Base-by-base conservation (phyloP, 331 rosid species). In the Ulmus americana region DNA sequence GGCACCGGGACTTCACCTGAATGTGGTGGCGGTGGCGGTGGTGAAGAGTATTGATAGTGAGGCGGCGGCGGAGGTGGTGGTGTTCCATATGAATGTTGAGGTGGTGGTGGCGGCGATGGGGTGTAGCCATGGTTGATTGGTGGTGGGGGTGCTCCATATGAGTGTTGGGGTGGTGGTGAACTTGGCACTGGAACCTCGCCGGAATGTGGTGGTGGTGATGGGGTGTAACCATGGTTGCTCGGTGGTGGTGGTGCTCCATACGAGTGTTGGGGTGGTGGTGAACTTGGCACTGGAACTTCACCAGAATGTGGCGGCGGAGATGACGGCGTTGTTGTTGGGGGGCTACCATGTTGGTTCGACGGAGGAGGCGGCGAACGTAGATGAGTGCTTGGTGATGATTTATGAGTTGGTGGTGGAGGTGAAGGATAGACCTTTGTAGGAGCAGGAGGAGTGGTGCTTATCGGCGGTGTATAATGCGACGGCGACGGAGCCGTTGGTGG, bases 21-120 rank as follows among this genome's bases (percentile, higher is more conserved):
- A 11, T 55, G 75, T 8, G 77, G 67, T 0, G 67, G 77, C 0
- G 72, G 76, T 0, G 76, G 76, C 13, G 79, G 64, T 1, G 57
- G 44, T 7, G 47, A 18, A 6, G 28, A 12, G 14, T 71, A 45
- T 41, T 8, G 1, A 49, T 47, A n/a, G n/a, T n/a, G n/a, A n/a
- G n/a, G n/a, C n/a, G n/a, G n/a, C n/a, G n/a, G n/a, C n/a, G n/a
- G n/a, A n/a, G 74, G 77, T 10, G 50, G 1, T 43, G 72, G 59
- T 10, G 73, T 49, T 13, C 6, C 45, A 1, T 54, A 4, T 52
- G 43, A 3, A 7, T 50, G 51, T 41, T 13, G n/a, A 3, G 42
- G 61, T 8, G 68, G 39, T 67, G 48, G 55, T 0, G 68, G 54
- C 0, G 68, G 44, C 10, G 53, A 22, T 6, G 72, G 54, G 1